Conservation (phyloP, 768 basidiomycete genomes). For the Gymnopilus dilepis region DNA sequence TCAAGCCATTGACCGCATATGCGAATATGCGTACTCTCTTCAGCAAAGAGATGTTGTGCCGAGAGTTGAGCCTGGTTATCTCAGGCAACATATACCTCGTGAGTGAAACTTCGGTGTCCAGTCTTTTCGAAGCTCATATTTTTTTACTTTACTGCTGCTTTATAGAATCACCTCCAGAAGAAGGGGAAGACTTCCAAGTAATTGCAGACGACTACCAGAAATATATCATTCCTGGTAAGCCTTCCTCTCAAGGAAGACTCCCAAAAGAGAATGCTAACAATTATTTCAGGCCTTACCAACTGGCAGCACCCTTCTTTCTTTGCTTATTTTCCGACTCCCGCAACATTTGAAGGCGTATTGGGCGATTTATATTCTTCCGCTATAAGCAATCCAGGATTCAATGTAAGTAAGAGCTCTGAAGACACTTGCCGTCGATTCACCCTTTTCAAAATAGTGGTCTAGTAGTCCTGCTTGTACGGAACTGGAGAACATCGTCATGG, state of each 20-base stretch:
- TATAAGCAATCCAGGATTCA: conserved; percentile 86
- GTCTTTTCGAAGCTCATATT: background rate
- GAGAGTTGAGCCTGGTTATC: conserved; percentile 83
- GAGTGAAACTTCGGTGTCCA: conserved; percentile 13
- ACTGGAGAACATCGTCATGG: conserved; percentile 85
- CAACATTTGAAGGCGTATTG: conserved; percentile 81
- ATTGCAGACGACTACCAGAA: conserved; percentile 84
- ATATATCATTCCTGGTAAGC: conserved; percentile 78
- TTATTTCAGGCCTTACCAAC: conserved; percentile 77
- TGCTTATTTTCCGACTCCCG: conserved; percentile 83
- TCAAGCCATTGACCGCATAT: conserved; percentile 87
- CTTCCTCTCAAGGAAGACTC: background rate
- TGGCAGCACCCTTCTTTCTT: conserved; percentile 95
- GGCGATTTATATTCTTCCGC: conserved; percentile 83
- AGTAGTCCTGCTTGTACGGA: conserved; percentile 92
- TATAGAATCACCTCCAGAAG: conserved; percentile 58
- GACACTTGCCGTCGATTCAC: background rate
- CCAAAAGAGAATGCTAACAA: background rate
- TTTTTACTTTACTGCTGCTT: background rate
- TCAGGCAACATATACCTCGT: conserved; percentile 73
- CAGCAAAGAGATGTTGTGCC: conserved; percentile 70
- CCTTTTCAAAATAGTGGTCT: conserved; percentile 64
- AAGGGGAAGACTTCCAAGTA: conserved; percentile 75
- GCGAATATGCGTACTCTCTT: conserved; percentile 82
- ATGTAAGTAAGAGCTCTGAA: conserved; percentile 51